Evolutionary conservation across 305 asterid genomes (phyloP).

Genomic region (Rubia occidens): DNA sequence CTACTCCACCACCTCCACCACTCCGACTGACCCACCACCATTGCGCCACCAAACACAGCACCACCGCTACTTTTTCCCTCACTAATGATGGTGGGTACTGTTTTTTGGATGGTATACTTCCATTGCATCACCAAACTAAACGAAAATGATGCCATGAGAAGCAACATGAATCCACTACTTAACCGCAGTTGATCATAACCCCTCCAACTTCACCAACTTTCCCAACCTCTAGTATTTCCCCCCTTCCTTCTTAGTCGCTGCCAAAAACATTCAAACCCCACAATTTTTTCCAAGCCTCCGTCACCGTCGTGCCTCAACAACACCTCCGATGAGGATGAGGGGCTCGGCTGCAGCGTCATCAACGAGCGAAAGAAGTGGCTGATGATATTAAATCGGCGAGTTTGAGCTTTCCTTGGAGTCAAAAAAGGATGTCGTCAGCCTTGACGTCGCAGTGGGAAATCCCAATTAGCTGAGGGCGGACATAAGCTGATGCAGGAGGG

Average conservation of each 20-base stretch:
- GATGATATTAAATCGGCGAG: constrained; percentile 62
- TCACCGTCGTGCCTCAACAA: constrained; percentile 34
- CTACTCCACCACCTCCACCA: no score
- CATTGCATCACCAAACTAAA: neutral
- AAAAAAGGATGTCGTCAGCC: neutral
- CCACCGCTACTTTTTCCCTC: no score
- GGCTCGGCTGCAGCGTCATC: constrained; percentile 22
- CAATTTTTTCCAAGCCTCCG: neutral
- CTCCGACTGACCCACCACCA: no score
- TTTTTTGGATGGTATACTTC: no score
- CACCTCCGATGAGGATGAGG: constrained; percentile 65
- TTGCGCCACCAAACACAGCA: no score
- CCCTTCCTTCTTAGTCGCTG: constrained; percentile 13
- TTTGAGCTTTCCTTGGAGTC: no score
- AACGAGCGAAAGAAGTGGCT: constrained; percentile 57
- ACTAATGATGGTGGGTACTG: no score
- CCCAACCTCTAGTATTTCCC: constrained; percentile 11
- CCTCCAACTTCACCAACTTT: constrained; percentile 15
- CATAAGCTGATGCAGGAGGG: neutral
- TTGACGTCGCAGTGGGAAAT: neutral
- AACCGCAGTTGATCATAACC: constrained; percentile 17
- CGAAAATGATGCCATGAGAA: constrained; percentile 36
- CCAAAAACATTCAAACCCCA: constrained; percentile 7
- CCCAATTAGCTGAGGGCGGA: neutral
- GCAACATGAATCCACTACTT: constrained; percentile 28